Conservation (phyloP, 192 early-diverging fungal species). For the Lunasporangiospora selenospora region DNA sequence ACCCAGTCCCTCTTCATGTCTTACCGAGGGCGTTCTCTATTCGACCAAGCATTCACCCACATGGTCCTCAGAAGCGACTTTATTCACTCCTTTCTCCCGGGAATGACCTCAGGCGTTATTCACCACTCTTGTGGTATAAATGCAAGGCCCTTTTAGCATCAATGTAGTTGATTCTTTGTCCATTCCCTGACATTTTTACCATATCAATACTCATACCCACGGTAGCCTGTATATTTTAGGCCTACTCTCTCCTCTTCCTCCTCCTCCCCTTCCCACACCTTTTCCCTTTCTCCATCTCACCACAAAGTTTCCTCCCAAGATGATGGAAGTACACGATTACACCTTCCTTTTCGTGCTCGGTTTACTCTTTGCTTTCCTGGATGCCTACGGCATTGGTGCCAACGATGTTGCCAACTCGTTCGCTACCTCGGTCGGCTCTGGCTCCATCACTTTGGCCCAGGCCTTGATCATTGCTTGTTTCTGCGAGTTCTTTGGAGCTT, state of each 20-base stretch:
- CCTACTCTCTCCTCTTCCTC: neutral
- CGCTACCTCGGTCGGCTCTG: conserved; percentile 82
- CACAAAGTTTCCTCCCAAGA: neutral
- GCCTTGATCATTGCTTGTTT: conserved; percentile 81
- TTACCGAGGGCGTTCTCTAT: too few species aligned
- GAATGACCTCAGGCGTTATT: too few species aligned
- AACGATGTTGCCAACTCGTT: conserved; percentile 92
- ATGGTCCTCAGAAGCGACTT: too few species aligned
- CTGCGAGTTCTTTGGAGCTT: conserved; percentile 80
- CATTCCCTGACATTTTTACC: too few species aligned
- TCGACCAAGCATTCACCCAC: too few species aligned
- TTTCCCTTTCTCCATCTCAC: neutral
- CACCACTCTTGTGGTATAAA: too few species aligned
- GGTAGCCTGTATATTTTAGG: too few species aligned
- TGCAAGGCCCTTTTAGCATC: too few species aligned
- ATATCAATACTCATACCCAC: too few species aligned
- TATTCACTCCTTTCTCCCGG: too few species aligned
- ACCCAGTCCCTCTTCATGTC: too few species aligned
- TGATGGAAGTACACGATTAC: conserved; percentile 45
- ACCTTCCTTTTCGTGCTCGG: conserved; percentile 75
- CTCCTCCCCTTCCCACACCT: neutral
- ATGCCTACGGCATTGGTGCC: conserved; percentile 82
- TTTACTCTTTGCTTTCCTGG: conserved; percentile 67
- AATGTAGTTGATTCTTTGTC: too few species aligned
- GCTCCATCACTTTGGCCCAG: conserved; percentile 75